Conservation (phyloP, 225 moss, liverwort and hornwort species). For the Physcomitrellopsis africana region DNA sequence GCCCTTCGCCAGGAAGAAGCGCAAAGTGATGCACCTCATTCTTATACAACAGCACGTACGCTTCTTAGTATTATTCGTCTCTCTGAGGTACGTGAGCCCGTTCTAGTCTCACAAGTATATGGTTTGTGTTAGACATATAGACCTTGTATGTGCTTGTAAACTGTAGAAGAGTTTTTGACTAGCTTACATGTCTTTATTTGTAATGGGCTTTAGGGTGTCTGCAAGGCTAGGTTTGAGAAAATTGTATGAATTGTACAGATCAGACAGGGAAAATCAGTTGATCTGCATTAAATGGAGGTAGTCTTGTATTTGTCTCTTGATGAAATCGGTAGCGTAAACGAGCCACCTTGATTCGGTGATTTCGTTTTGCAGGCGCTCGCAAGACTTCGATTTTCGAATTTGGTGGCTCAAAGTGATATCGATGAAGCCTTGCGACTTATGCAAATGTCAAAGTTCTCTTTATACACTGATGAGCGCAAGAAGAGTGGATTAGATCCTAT, state of each 20-base stretch:
- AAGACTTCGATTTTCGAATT: constrained; percentile 76
- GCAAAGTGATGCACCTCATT: constrained; percentile 91
- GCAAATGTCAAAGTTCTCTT: constrained; percentile 99
- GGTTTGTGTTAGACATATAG: constrained; percentile 10
- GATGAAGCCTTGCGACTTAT: constrained; percentile 94
- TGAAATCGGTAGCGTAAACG: background rate
- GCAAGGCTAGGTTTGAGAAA: constrained; percentile 2
- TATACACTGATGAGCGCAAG: constrained; percentile 90
- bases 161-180: background rate
- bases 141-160: background rate
- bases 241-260: background rate
- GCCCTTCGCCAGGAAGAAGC: constrained; percentile 93
- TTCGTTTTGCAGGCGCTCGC: constrained; percentile 69
- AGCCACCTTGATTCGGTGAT: constrained; percentile 16
- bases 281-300: background rate
- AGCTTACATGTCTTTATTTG: background rate
- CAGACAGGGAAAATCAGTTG: background rate
- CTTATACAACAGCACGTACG: constrained; percentile 93
- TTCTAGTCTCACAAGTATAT: background rate
- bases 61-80: constrained; percentile 91
- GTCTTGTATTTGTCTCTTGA: background rate
- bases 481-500: constrained; percentile 90
- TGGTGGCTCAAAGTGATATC: constrained; percentile 85
- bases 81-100: constrained; percentile 66
- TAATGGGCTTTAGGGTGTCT: background rate